Conservation (phyloP, 768 basidiomycete genomes). For the Mycena galopus region DNA sequence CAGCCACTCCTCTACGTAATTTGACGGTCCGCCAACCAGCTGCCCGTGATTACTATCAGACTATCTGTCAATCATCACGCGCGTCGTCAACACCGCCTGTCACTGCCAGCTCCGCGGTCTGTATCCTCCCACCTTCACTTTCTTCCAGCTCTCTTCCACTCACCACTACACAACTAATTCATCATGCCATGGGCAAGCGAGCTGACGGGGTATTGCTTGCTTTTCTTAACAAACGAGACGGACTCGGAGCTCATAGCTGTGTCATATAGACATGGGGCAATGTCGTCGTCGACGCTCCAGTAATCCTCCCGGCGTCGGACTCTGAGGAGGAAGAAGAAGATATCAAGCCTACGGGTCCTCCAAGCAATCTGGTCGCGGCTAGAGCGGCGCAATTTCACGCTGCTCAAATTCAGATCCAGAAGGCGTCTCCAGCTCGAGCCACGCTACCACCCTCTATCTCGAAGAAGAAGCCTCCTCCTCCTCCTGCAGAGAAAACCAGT, state of each 20-base stretch:
- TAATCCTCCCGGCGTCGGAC: conserved; percentile 17
- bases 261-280: conserved; percentile 32
- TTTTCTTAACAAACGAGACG: conserved; percentile 15
- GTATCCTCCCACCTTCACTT: no score
- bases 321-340: conserved; percentile 22
- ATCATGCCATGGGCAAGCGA: conserved; percentile 33
- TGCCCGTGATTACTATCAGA: no score
- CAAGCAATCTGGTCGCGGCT: conserved; percentile 26
- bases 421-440: conserved; percentile 17
- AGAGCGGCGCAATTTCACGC: conserved; percentile 30
- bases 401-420: conserved; percentile 26
- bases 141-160: conserved; percentile 5
- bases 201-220: conserved; percentile 31
- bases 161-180: conserved; percentile 15
- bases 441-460: conserved; percentile 14
- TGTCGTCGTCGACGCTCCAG: conserved; percentile 29
- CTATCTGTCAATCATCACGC: background rate
- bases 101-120: no score
- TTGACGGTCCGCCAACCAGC: no score
- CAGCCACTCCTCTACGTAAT: no score
- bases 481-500: conserved; percentile 16
- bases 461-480: conserved; percentile 23
- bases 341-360: conserved; percentile 15
- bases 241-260: conserved; percentile 23
- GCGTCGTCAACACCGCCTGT: no score